These are phyloP conservation scores for Articulospora tetracladia DNA, from an alignment of 495 filamentous ascomycete genomes.

Conservation along the genomic window DNA sequence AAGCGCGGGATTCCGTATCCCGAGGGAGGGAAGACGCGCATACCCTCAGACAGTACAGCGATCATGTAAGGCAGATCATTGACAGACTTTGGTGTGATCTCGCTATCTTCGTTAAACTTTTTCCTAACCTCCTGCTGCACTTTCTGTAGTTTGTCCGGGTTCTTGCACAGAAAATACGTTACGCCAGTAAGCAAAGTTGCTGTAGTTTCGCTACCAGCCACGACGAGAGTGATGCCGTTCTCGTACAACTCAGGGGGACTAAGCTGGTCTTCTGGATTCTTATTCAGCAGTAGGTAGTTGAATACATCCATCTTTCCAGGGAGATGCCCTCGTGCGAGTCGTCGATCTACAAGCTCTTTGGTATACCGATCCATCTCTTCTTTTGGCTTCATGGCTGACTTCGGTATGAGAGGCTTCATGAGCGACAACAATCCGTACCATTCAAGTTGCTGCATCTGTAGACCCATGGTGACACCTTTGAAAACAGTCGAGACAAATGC, in stretches of 20 bases:
- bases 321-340: slow-evolving; percentile 2
- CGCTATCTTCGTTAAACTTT: slow-evolving; percentile 42
- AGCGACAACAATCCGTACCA: slow-evolving; percentile 4
- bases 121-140: slow-evolving; percentile 47
- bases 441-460: slow-evolving; percentile 5
- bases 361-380: slow-evolving; percentile 10
- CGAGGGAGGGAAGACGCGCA: slow-evolving; percentile 46
- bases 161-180: slow-evolving; percentile 47
- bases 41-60: slow-evolving; percentile 62
- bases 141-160: slow-evolving; percentile 38
- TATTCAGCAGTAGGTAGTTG: slow-evolving; percentile 4
- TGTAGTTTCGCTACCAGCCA: slow-evolving; percentile 58
- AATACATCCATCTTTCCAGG: slow-evolving; percentile 5
- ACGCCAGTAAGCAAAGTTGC: slow-evolving; percentile 50
- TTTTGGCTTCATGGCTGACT: slow-evolving; percentile 8
- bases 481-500: slow-evolving; percentile 18
- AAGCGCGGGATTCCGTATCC: background rate
- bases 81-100: slow-evolving; percentile 49
- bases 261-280: slow-evolving; percentile 8
- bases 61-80: slow-evolving; percentile 43
- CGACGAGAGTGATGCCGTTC: slow-evolving; percentile 28
- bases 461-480: slow-evolving; percentile 20
- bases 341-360: slow-evolving; percentile 1
- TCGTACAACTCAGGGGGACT: slow-evolving; percentile 2
- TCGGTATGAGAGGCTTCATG: slow-evolving; percentile 7